Percentiles rank a stretch among this genome's conserved stretches.
These are phyloP conservation scores for Heliocybe sulcata DNA, from an alignment of 1,284 basidiomycete species.

Conservation along the genomic window DNA sequence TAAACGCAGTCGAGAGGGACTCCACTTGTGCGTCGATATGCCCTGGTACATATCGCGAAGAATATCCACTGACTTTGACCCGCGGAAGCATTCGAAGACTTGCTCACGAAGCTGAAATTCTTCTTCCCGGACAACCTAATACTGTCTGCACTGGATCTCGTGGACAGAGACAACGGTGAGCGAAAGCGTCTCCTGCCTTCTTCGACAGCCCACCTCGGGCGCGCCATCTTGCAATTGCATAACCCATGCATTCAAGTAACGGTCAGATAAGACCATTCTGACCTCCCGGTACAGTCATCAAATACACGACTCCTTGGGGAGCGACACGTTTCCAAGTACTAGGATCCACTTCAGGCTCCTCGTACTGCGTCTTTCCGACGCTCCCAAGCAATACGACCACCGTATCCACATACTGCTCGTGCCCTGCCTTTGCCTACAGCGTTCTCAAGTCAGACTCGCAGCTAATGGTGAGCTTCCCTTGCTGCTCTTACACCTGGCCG, in stretches of 20 bases:
- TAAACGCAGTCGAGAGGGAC: too few relatives aligned
- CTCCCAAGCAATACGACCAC: conserved; percentile 26
- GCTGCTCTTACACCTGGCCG: conserved; percentile 8
- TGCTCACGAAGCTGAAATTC: conserved; percentile 42
- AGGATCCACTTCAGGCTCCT: conserved; percentile 42
- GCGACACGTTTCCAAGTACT: conserved; percentile 55
- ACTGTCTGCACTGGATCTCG: conserved; percentile 62
- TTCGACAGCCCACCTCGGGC: too few relatives aligned
- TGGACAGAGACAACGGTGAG: conserved; percentile 59
- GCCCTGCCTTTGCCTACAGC: conserved; percentile 60
- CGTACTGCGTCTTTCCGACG: conserved; percentile 53
- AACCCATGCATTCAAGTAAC: too few relatives aligned
- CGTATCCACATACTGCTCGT: conserved; percentile 57
- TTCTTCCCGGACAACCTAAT: conserved; percentile 56
- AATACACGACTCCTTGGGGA: conserved; percentile 49
- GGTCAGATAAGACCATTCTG: too few relatives aligned
- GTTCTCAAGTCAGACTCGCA: conserved; percentile 52
- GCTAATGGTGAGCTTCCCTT: conserved; percentile 42
- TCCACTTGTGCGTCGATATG: too few relatives aligned
- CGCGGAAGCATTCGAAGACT: conserved; percentile 29
- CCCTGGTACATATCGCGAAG: too few relatives aligned
- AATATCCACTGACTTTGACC: not conserved
- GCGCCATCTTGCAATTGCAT: too few relatives aligned
- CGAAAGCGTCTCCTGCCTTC: too few relatives aligned
- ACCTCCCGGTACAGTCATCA: conserved; percentile 41